phyloP scores from a whole-genome alignment of 139 green algal species.

The Coccomyxa sp. region DNA sequence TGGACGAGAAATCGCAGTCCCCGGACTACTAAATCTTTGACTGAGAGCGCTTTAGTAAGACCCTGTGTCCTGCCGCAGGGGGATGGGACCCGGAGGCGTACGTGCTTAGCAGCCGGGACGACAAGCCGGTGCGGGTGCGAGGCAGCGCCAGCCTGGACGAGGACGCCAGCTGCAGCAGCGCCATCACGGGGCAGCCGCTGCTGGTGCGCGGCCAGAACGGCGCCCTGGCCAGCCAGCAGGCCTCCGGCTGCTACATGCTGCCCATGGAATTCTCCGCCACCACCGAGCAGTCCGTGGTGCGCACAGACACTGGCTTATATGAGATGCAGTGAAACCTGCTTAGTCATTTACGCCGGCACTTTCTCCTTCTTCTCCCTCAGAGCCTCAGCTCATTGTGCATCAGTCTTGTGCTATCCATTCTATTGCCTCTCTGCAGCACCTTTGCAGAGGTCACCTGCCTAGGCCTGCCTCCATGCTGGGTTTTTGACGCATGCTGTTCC shows the following conservation, averaged over 20 bases:
- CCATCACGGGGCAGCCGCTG: conserved; percentile 4
- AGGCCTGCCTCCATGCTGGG: too few species aligned
- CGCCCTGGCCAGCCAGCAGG: neutral
- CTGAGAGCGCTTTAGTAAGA: too few species aligned
- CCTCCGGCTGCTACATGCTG: conserved; percentile 3
- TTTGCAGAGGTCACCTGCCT: too few species aligned
- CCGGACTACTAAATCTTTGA: too few species aligned
- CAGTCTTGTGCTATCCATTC: too few species aligned
- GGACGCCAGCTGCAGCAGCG: neutral
- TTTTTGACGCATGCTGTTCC: too few species aligned
- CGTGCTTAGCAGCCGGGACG: neutral
- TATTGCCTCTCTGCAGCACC: too few species aligned
- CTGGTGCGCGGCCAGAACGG: neutral
- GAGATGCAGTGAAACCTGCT: neutral
- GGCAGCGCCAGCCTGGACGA: neutral
- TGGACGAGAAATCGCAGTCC: too few species aligned
- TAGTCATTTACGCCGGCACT: too few species aligned
- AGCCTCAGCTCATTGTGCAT: too few species aligned
- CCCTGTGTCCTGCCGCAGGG: too few species aligned
- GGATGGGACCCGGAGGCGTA: neutral
- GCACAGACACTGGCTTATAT: neutral
- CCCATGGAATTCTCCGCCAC: neutral
- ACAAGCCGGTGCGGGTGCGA: neutral
- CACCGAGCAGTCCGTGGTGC: neutral
- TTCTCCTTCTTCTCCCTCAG: too few species aligned